A percentile compares a stretch with the other conserved stretches of the same genome.
Evolutionary conservation across 495 filamentous ascomycete species (phyloP).

Genomic region (Lasiosphaeriaceae sp.): DNA sequence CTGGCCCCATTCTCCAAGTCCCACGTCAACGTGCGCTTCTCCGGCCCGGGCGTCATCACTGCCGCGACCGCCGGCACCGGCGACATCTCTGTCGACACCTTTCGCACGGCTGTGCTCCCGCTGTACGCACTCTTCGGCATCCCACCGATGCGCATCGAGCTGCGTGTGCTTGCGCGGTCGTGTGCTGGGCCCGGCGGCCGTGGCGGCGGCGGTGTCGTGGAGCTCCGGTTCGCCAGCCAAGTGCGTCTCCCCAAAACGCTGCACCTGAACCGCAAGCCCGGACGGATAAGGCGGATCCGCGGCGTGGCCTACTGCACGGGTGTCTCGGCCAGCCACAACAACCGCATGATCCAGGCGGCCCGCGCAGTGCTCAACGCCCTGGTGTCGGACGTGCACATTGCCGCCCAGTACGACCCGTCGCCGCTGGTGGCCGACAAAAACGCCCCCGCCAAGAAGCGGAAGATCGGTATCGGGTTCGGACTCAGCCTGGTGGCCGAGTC

Average conservation of each 20-base stretch:
- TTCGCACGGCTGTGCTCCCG: constrained; percentile 88
- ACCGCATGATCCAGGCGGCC: constrained; percentile 87
- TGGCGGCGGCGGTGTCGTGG: constrained; percentile 87
- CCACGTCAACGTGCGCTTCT: constrained; percentile 81
- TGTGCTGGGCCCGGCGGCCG: constrained; percentile 67
- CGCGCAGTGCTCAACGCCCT: constrained; percentile 84
- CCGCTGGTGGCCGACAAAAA: constrained; percentile 63
- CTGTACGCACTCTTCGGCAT: constrained; percentile 89
- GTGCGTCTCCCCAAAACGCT: constrained; percentile 90
- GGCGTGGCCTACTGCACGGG: constrained; percentile 92
- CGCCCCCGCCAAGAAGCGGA: constrained; percentile 45
- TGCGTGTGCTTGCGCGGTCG: constrained; percentile 74
- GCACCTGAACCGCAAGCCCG: constrained; percentile 75
- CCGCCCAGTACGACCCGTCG: constrained; percentile 63
- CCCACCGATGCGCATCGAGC: constrained; percentile 71
- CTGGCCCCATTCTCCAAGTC: constrained; percentile 91
- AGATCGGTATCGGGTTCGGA: constrained; percentile 75
- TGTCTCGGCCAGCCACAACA: constrained; percentile 86
- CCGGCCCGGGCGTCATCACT: constrained; percentile 91
- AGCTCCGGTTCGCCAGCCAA: constrained; percentile 87
- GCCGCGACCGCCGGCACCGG: constrained; percentile 65
- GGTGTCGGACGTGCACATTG: constrained; percentile 78
- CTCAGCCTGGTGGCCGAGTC: constrained; percentile 88
- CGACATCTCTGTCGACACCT: constrained; percentile 86
- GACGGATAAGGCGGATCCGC: constrained; percentile 80